A percentile compares a stretch with the other conserved stretches of the same genome.
Evolutionary conservation across 2,329 filamentous ascomycete genomes (phyloP).

Genomic region (Hansfordia pulvinata): DNA sequence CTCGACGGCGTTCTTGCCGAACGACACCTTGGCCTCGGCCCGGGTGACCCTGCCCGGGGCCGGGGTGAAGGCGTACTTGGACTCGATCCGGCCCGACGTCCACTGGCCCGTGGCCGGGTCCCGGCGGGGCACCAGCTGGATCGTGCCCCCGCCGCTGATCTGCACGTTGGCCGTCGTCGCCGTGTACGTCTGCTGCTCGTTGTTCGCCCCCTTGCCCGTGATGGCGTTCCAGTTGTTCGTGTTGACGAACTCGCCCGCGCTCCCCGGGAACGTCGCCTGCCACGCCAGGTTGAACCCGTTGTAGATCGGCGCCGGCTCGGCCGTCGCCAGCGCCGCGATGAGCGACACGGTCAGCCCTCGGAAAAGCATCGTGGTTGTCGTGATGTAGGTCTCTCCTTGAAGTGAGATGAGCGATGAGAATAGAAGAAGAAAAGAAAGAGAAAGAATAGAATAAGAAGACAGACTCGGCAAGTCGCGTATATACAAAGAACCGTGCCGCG

Average conservation of each 20-base stretch:
- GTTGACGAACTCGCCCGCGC: constrained; percentile 22
- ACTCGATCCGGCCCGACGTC: constrained; percentile 37
- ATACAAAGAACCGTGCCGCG: too few relatives aligned
- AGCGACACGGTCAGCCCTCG: too few relatives aligned
- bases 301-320: constrained; percentile 19
- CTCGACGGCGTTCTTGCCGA: constrained; percentile 21
- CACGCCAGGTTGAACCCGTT: constrained; percentile 27
- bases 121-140: constrained; percentile 34
- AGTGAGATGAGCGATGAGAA: too few relatives aligned
- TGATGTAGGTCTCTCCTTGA: too few relatives aligned
- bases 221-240: constrained; percentile 30
- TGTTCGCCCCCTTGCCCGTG: constrained; percentile 27
- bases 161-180: constrained; percentile 30
- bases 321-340: too few relatives aligned
- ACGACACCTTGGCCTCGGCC: constrained; percentile 29
- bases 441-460: too few relatives aligned
- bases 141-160: constrained; percentile 31
- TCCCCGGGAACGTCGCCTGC: constrained; percentile 29
- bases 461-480: too few relatives aligned
- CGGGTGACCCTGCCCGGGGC: constrained; percentile 23
- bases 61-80: constrained; percentile 29
- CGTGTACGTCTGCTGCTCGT: constrained; percentile 33
- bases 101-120: constrained; percentile 21
- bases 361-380: too few relatives aligned
- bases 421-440: too few relatives aligned